Evolutionary conservation across 2,329 filamentous ascomycete genomes (phyloP).

Genomic region (Trichophyton schoenleinii): DNA sequence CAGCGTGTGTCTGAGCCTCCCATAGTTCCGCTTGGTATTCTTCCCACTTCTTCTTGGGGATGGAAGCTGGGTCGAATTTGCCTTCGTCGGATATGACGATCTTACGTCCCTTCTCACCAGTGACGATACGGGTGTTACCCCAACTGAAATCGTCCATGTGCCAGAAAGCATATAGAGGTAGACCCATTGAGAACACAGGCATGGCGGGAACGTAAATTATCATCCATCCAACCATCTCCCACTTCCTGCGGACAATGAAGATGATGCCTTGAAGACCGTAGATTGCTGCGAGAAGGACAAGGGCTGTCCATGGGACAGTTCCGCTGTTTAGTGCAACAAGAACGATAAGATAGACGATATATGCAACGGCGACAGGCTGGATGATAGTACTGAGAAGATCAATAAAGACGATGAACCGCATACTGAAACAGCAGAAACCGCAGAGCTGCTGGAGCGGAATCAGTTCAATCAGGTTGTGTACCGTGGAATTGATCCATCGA

Average conservation of each 20-base stretch:
- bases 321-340: slow-evolving; percentile 49
- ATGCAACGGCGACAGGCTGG: slow-evolving; percentile 80
- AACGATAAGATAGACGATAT: slow-evolving; percentile 80
- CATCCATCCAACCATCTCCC: slow-evolving; percentile 99
- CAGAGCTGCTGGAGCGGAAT: slow-evolving; percentile 88
- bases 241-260: slow-evolving; percentile 91
- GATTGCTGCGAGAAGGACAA: slow-evolving; percentile 84
- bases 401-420: slow-evolving; percentile 94
- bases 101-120: slow-evolving; percentile 84
- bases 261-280: slow-evolving; percentile 96
- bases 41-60: slow-evolving; percentile 98
- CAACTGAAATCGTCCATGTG: slow-evolving; percentile 99
- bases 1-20: slow-evolving; percentile 78
- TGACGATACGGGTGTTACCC: slow-evolving; percentile 97
- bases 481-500: slow-evolving; percentile 98
- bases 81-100: slow-evolving; percentile 91
- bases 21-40: slow-evolving; percentile 97
- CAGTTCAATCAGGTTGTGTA: slow-evolving; percentile 93
- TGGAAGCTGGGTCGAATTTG: slow-evolving; percentile 86
- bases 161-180: slow-evolving; percentile 95
- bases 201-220: slow-evolving; percentile 84
- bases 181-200: slow-evolving; percentile 77
- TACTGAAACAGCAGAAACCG: slow-evolving; percentile 99
- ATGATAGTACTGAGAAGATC: slow-evolving; percentile 86
- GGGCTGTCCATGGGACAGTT: slow-evolving; percentile 68